Conservation (phyloP, 495 filamentous ascomycete species). For the Chaetomium cochliodes region DNA sequence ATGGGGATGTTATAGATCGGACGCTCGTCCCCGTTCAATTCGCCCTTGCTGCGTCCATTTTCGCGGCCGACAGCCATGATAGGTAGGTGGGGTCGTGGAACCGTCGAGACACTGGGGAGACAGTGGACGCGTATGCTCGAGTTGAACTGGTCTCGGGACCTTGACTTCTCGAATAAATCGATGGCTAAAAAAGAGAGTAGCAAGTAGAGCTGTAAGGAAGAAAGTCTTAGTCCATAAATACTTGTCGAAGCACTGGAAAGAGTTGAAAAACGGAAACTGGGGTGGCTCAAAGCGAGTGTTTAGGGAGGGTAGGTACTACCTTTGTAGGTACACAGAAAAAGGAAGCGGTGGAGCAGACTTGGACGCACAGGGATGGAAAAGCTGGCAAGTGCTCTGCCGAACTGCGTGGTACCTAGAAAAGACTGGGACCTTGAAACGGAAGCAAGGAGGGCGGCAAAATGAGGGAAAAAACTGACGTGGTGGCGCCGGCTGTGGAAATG, state of each 20-base stretch:
- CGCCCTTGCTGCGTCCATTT: conserved; percentile 31
- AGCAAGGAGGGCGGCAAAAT: background rate
- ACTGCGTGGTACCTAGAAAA: background rate
- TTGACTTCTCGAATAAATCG: background rate
- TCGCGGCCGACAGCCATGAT: conserved; percentile 33
- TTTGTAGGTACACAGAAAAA: background rate
- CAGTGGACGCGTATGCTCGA: background rate
- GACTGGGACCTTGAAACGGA: background rate
- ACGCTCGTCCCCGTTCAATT: conserved; percentile 28
- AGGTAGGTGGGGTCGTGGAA: background rate
- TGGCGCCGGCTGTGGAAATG: background rate
- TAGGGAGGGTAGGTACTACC: background rate
- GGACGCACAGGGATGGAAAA: background rate
- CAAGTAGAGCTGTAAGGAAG: background rate
- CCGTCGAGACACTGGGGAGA: background rate
- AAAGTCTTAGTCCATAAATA: background rate
- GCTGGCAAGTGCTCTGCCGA: background rate
- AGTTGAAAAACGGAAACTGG: background rate
- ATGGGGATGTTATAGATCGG: conserved; percentile 62
- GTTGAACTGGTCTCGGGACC: background rate
- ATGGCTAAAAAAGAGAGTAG: background rate
- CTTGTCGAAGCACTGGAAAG: background rate
- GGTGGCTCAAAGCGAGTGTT: background rate
- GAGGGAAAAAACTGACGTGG: background rate
- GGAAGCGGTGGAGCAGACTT: conserved; percentile 8